A percentile compares a stretch with the other conserved stretches of the same genome.
Evolutionary conservation across 495 filamentous ascomycete genomes (phyloP).

Genomic region (Apodospora peruviana): DNA sequence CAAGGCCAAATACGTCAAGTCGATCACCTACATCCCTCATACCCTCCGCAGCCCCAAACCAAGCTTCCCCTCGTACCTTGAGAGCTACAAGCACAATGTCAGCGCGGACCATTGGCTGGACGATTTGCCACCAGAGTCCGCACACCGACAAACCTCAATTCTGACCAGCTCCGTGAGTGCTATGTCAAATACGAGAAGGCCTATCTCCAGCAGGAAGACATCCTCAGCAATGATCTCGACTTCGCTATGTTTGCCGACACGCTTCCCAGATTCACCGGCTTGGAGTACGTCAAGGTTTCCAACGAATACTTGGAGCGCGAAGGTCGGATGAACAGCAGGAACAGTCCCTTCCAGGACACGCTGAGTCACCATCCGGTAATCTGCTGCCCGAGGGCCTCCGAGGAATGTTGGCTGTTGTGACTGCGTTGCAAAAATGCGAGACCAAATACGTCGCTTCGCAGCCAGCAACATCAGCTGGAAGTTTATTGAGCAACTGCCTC

Average conservation of each 20-base stretch:
- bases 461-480: not conserved
- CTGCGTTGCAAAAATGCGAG: not conserved
- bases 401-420: not conserved
- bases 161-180: not conserved
- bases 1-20: constrained; percentile 2
- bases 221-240: not conserved
- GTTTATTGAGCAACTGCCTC: not conserved
- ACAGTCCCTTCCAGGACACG: not conserved
- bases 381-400: not conserved
- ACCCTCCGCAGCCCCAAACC: not conserved
- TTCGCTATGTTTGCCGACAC: not conserved
- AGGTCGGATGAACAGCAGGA: not conserved
- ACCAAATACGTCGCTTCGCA: not conserved
- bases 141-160: not conserved
- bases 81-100: not conserved
- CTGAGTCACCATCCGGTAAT: not conserved
- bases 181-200: not conserved
- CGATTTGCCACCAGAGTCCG: not conserved
- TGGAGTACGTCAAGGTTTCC: not conserved
- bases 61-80: not conserved
- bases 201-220: not conserved
- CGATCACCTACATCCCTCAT: constrained; percentile 1
- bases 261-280: not conserved
- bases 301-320: not conserved
- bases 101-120: no score